phyloP scores from a whole-genome alignment of 768 basidiomycete species.

The Lactifluus piperatus region DNA sequence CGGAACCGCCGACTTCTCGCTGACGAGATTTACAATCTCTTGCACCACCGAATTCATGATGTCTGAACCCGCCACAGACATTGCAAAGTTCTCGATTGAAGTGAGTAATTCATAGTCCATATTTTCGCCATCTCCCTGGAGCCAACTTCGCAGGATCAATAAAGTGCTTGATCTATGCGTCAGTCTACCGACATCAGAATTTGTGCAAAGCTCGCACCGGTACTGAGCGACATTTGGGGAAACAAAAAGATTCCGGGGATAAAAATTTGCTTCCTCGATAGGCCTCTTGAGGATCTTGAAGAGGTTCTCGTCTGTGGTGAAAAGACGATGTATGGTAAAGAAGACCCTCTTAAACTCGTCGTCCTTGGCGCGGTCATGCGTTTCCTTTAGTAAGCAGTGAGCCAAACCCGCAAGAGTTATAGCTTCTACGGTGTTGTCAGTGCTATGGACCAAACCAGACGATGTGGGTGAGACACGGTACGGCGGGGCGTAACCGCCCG shows the following conservation, averaged over 20 bases:
- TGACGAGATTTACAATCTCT: constrained; percentile 2
- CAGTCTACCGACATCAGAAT: background rate
- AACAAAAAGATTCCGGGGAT: background rate
- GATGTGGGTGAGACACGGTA: background rate
- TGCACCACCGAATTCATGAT: background rate
- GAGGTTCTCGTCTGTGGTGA: constrained; percentile 34
- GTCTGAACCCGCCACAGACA: constrained; percentile 4
- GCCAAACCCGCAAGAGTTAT: constrained; percentile 22
- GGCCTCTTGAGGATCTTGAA: constrained; percentile 32
- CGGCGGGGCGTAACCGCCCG: too few relatives aligned
- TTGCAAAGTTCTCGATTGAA: constrained; percentile 12
- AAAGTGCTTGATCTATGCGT: constrained; percentile 2
- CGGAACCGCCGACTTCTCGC: constrained; percentile 6
- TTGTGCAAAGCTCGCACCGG: constrained; percentile 2
- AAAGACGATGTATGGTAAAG: constrained; percentile 35
- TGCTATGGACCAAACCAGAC: background rate
- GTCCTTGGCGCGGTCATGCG: constrained; percentile 23
- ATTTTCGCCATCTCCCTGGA: background rate
- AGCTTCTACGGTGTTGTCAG: background rate
- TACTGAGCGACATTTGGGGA: background rate
- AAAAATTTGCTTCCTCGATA: constrained; percentile 28
- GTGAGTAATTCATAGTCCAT: constrained; percentile 25
- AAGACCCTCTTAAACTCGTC: constrained; percentile 35
- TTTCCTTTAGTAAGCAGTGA: constrained; percentile 30
- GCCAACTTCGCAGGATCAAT: constrained; percentile 11